These are phyloP conservation scores for Vigna hirtella DNA, from an alignment of 306 rosid genomes.

Conservation along the genomic window DNA sequence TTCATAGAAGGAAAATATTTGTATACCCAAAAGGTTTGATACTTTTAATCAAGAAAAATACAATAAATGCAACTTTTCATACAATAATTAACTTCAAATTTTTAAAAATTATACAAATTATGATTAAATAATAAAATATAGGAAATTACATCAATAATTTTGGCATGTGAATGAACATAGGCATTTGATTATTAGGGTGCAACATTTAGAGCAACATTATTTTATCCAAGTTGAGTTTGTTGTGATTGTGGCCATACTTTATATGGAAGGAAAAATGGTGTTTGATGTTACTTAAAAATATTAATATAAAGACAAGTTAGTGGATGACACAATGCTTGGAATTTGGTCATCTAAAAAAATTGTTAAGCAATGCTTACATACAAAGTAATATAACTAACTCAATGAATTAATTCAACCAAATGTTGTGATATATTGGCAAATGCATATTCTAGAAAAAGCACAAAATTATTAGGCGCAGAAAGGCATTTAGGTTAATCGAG, in stretches of 20 bases:
- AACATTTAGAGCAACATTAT: background rate
- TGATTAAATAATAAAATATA: no score
- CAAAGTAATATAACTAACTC: constrained; percentile 33
- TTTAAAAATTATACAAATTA: no score
- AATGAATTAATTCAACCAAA: constrained; percentile 17
- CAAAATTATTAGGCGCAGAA: constrained; percentile 35
- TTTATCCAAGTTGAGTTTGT: background rate
- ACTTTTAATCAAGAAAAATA: no score
- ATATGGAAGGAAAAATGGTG: constrained; percentile 2
- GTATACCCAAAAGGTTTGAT: no score
- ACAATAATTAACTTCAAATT: no score
- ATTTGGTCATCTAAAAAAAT: constrained; percentile 4
- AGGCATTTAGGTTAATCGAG: constrained; percentile 32
- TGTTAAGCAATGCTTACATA: constrained; percentile 17
- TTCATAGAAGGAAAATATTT: no score
- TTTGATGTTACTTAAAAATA: background rate
- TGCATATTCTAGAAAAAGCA: background rate
- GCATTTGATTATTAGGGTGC: no score
- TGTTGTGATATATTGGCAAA: constrained; percentile 32
- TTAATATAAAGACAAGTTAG: background rate
- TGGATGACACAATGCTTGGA: constrained; percentile 34
- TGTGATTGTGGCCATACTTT: background rate
- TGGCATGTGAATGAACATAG: background rate
- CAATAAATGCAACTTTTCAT: no score
- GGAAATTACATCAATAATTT: no score